Base-by-base conservation (phyloP, 306 rosid genomes). In the Psophocarpus tetragonolobus region DNA sequence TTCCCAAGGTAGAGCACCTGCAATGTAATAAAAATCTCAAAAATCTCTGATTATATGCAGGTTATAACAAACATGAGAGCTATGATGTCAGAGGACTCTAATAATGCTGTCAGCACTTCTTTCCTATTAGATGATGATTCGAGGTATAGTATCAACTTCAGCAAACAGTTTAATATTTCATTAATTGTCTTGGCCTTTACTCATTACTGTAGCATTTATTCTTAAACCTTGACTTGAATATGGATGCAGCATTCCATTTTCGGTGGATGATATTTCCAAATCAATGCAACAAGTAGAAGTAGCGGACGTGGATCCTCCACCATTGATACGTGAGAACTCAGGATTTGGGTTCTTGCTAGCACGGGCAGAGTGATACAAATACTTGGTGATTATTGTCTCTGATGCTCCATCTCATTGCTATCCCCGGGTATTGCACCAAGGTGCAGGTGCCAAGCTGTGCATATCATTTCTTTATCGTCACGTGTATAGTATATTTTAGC, bases 111-210 rank as follows among this genome's bases (percentile, higher is more conserved):
- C 53, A 96, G 98, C 88, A 93, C 96, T 82, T 96, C 99, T 50
- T 96, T 96, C 91, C 90, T 96, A 71, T 83, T 96, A 75, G 99
- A 96, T 32, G 99, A 96, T 24, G 99, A 96, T 85, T 96, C 99
- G 15, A 96, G 99, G 99, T 96, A 88, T 29, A 8, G 3, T 73
- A 80, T 47, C 32, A 74, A 30, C 50, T 72, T 74, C 24, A 13
- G 38, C 36, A 47, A 53, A 36, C 77, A 65, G 13, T 73, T 65
- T 26, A 24, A 10, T 36, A n/a, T 47, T 4, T 26, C 57, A 17
- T 38, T 32, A 23, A 14, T 71, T 20, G 50, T 60, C 60, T 47
- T 18, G 58, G 39, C 38, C 38, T 26, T 39, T 3, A 21, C 66
- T 54, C 38, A 20, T 39, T 3, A 21, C 66, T 54, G 32, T 39